Evolutionary conservation across 139 green algal species (phyloP).

Genomic region (Volvox reticuliferus): DNA sequence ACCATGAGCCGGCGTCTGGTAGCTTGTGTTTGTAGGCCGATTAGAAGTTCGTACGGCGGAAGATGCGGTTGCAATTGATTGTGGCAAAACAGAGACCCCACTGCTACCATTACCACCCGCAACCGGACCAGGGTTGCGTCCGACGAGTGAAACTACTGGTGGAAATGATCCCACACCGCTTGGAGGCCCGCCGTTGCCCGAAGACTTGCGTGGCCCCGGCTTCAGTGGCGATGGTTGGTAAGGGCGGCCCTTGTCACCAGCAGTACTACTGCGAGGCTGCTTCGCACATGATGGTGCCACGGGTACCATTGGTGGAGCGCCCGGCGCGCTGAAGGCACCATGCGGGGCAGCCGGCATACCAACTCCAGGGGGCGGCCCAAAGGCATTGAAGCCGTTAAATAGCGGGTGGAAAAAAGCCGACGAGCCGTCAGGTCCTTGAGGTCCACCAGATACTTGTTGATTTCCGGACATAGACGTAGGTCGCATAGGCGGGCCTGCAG

Average conservation of each 20-base stretch:
- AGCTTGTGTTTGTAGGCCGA: background rate
- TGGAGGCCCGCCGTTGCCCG: conserved; percentile 12
- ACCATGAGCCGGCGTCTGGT: background rate
- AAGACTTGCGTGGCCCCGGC: conserved; percentile 43
- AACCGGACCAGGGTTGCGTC: background rate
- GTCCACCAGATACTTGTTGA: background rate
- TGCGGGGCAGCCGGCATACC: background rate
- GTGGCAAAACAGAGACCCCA: background rate
- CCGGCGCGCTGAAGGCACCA: background rate
- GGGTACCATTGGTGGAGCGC: background rate
- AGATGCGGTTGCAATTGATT: background rate
- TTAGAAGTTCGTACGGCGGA: background rate
- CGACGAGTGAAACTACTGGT: background rate
- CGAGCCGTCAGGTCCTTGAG: background rate
- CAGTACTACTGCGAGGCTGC: conserved; percentile 7
- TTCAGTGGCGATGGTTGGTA: conserved; percentile 47
- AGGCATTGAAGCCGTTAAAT: conserved; percentile 58
- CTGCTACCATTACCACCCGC: no score
- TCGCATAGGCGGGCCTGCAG: background rate
- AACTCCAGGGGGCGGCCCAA: conserved; percentile 6
- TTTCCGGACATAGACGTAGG: conserved; percentile 5
- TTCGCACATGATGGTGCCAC: background rate
- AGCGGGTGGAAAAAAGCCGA: conserved; percentile 59
- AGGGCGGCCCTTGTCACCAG: conserved; percentile 28
- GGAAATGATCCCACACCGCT: background rate